These are phyloP conservation scores for Onygenales sp. DNA, from an alignment of 2,329 filamentous ascomycete species.

Conservation along the genomic window DNA sequence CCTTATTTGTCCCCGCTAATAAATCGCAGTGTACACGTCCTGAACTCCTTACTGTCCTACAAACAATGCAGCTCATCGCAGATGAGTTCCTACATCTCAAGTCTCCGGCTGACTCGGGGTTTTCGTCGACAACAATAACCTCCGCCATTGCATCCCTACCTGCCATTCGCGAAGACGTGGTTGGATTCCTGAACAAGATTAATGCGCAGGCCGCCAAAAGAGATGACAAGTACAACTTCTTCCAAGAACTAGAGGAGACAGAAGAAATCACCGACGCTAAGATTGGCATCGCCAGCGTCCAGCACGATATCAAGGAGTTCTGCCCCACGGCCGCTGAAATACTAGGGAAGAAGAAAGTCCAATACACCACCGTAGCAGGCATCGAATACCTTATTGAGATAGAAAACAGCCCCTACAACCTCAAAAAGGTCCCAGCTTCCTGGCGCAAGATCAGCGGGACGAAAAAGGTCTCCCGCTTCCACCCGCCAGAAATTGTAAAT, in stretches of 20 bases:
- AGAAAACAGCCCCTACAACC: slow-evolving; percentile 56
- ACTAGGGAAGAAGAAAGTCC: slow-evolving; percentile 61
- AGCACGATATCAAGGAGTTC: slow-evolving; percentile 77
- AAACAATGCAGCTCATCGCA: slow-evolving; percentile 73
- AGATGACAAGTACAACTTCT: slow-evolving; percentile 92
- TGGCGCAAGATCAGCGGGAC: slow-evolving; percentile 95
- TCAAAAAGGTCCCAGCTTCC: slow-evolving; percentile 83
- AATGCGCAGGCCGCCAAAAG: slow-evolving; percentile 71
- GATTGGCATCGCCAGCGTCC: slow-evolving; percentile 80
- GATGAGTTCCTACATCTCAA: slow-evolving; percentile 64
- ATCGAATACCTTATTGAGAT: slow-evolving; percentile 96
- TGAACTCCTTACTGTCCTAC: slow-evolving; percentile 75
- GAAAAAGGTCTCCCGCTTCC: slow-evolving; percentile 84
- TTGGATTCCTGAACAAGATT: slow-evolving; percentile 71
- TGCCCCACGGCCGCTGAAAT: slow-evolving; percentile 60
- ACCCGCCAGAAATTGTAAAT: slow-evolving; percentile 80
- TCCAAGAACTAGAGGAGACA: slow-evolving; percentile 76
- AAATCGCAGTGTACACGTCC: slow-evolving; percentile 60
- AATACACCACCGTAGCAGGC: slow-evolving; percentile 75
- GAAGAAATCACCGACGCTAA: slow-evolving; percentile 85
- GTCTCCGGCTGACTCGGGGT: slow-evolving; percentile 57
- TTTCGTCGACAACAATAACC: slow-evolving; percentile 59
- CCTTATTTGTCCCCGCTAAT: background rate
- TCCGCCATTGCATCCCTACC: slow-evolving; percentile 68
- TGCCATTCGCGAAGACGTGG: slow-evolving; percentile 61